Conservation (phyloP, 306 rosid genomes). For the Rubus parviflorus region DNA sequence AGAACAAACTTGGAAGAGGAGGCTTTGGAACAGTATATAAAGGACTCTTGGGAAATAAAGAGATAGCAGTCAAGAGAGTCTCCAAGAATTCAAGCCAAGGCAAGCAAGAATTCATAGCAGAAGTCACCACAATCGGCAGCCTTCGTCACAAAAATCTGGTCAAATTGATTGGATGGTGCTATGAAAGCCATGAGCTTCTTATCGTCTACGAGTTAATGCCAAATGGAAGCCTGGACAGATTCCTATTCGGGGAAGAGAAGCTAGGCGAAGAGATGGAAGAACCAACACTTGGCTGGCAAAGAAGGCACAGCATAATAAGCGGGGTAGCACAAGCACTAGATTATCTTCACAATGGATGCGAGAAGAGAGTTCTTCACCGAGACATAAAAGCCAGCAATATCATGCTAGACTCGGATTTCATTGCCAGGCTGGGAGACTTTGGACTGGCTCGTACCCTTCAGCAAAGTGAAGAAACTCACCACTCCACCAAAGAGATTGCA, state of each 20-base stretch:
- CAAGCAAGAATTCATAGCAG: constrained; percentile 75
- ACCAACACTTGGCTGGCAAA: constrained; percentile 47
- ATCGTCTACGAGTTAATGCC: constrained; percentile 91
- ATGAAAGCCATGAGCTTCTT: constrained; percentile 63
- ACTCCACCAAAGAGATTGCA: constrained; percentile 68
- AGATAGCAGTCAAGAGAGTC: constrained; percentile 68
- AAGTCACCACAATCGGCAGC: constrained; percentile 78
- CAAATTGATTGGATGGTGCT: constrained; percentile 83
- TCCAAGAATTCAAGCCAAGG: constrained; percentile 72
- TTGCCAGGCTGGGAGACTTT: constrained; percentile 66
- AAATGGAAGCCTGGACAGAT: constrained; percentile 65
- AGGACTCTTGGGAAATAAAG: constrained; percentile 50
- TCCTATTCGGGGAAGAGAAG: constrained; percentile 38
- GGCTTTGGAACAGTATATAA: constrained; percentile 82
- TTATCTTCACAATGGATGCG: constrained; percentile 74
- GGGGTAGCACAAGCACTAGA: constrained; percentile 77
- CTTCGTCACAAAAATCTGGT: constrained; percentile 75
- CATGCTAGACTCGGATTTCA: constrained; percentile 62
- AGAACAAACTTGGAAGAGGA: constrained; percentile 71
- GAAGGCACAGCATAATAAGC: constrained; percentile 40
- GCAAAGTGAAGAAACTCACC: constrained; percentile 55
- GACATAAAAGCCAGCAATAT: constrained; percentile 79
- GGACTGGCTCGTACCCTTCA: constrained; percentile 69
- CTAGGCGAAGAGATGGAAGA: constrained; percentile 10
- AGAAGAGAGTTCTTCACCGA: constrained; percentile 64